Evolutionary conservation across 2,329 filamentous ascomycete species (phyloP), one percentile per base, ranked within the genome.

Genomic region (Scopulariopsis brevicaulis): DNA sequence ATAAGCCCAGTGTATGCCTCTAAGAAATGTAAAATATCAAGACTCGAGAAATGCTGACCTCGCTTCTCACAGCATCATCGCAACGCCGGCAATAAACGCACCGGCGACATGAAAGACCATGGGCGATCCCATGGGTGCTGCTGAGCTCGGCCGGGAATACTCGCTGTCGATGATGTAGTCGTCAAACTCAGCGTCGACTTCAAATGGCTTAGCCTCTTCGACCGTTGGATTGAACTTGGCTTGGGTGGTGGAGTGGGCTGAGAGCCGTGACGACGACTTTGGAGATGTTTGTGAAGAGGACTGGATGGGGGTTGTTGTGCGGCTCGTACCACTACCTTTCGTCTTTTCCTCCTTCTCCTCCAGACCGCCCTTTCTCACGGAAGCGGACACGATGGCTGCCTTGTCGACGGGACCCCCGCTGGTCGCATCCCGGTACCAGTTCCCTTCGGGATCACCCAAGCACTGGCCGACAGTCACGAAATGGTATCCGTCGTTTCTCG

Each of bases 371-470:
- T 50, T 24, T 14, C 37, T 28, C 18, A 18, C 10, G 25, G 34
- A 18, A n/a, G 48, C 37, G 24, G 22, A 37, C 4, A 15, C 15
- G 34, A 53, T 48, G 51, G 24, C 20, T 15, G 51, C 51, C 20
- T 54, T 37, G 35, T 20, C 52, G 37, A 58, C 40, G 18, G 56
- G 18, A 20, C 40, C 28, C 22, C 56, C 56, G 3, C 51, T 54
- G 18, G 18, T 51, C 15, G 56, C 51, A 8, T 54, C 37, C 28
- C 56, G 50, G 65, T 84, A 84, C 82, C 81, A 84, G 64, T 77
- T 74, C 53, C 70, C 73, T 10, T 67, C 63, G 8, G 77, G 69
- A 63, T 84, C 80, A 12, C 74, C 73, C 20, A 84, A 71, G 63
- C 81, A 84, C 59, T 83, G 73, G n/a, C 66, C 66, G 35, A 67